A percentile compares a stretch with the other conserved stretches of the same genome.
phyloP scores from a whole-genome alignment of 768 basidiomycete genomes.

The Mycena chlorophos region DNA sequence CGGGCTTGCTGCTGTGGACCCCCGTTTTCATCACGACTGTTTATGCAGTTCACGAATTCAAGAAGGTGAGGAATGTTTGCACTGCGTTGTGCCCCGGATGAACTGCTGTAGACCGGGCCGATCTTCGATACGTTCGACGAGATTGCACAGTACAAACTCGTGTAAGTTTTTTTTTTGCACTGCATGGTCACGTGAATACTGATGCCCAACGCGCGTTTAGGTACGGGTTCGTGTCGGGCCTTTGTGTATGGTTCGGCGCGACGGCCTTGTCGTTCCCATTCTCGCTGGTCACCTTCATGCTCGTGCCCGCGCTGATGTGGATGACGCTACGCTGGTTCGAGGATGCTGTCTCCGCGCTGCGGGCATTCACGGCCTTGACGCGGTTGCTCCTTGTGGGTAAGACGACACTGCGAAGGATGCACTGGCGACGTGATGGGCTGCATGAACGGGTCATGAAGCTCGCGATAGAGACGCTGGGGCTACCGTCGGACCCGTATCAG shows the following conservation, averaged over 20 bases:
- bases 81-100: neutral
- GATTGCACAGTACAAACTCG: constrained; percentile 86
- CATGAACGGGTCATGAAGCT: constrained; percentile 67
- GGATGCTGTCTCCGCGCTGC: constrained; percentile 76
- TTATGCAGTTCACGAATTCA: constrained; percentile 71
- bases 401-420: constrained; percentile 52
- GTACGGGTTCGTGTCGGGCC: constrained; percentile 74
- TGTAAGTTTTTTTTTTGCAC: constrained; percentile 24
- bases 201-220: neutral
- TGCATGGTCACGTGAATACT: too few species aligned
- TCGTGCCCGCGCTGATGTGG: constrained; percentile 81
- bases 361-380: constrained; percentile 65
- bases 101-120: constrained; percentile 52
- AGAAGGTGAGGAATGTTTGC: constrained; percentile 38
- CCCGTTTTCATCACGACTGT: constrained; percentile 75
- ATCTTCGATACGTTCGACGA: constrained; percentile 88
- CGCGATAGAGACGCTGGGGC: constrained; percentile 54
- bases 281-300: constrained; percentile 52
- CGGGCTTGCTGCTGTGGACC: constrained; percentile 80
- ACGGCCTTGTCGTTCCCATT: neutral
- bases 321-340: constrained; percentile 87
- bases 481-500: constrained; percentile 70
- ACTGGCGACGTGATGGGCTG: constrained; percentile 54
- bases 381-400: constrained; percentile 66
- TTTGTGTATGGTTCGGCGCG: constrained; percentile 61